A percentile compares a stretch with the other conserved stretches of the same genome.
Conservation (phyloP, 179 eudicot species). For the Corrigiola litoralis region DNA sequence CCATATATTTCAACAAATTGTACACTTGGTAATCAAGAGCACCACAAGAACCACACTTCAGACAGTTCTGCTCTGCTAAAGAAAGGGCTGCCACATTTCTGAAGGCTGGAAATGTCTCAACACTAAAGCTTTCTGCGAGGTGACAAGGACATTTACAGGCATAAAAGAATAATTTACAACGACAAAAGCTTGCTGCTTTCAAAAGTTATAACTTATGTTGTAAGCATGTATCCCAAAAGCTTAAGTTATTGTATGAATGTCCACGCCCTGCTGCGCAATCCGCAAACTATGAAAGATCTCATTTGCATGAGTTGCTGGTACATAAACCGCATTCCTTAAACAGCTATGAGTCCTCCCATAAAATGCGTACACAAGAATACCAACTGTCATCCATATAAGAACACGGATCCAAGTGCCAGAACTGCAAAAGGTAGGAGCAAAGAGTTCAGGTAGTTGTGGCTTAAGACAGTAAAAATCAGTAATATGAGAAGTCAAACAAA, state of each 20-base stretch:
- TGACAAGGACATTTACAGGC: too few species aligned
- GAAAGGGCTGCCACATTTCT: too few species aligned
- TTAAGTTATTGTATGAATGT: background rate
- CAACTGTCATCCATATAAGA: slow-evolving; percentile 64
- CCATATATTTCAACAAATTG: too few species aligned
- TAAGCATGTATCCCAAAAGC: background rate
- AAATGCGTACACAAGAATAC: slow-evolving; percentile 51
- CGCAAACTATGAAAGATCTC: slow-evolving; percentile 40
- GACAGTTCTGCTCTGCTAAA: too few species aligned
- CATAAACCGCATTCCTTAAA: slow-evolving; percentile 57
- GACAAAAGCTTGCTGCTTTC: too few species aligned
- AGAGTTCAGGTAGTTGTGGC: too few species aligned
- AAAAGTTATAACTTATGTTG: too few species aligned
- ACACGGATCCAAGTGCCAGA: slow-evolving; percentile 76
- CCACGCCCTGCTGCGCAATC: background rate
- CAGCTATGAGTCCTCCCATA: slow-evolving; percentile 80
- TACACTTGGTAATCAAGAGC: too few species aligned
- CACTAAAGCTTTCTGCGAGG: too few species aligned
- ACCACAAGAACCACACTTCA: too few species aligned
- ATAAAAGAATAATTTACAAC: too few species aligned
- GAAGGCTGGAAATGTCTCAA: too few species aligned
- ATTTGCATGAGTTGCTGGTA: slow-evolving; percentile 64
- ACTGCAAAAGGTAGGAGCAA: slow-evolving; percentile 25
- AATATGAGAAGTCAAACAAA: background rate
- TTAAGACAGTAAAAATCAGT: background rate